Evolutionary conservation across 1,284 basidiomycete genomes (phyloP).

Genomic region (Leccinum griseonigrum): DNA sequence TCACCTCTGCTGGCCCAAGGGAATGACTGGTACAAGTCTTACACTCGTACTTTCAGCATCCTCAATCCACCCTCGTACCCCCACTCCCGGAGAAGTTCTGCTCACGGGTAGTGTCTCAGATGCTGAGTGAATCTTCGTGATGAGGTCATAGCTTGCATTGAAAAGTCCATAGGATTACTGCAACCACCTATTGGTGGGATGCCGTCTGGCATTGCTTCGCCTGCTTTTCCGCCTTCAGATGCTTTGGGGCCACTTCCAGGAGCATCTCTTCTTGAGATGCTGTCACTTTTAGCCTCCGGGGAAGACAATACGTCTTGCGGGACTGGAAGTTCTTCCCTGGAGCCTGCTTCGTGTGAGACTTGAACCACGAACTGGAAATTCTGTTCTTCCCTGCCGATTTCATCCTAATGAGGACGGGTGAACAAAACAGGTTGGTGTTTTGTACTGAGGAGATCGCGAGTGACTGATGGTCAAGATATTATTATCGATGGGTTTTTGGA

Average conservation of each 20-base stretch:
- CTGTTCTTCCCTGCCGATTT: constrained; percentile 89
- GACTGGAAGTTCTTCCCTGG: constrained; percentile 61
- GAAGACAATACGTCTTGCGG: constrained; percentile 63
- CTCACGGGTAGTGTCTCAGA: constrained; percentile 32
- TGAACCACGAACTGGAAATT: constrained; percentile 97
- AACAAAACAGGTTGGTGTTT: constrained; percentile 70
- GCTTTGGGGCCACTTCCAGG: constrained; percentile 40
- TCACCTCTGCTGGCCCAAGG: constrained; percentile 47
- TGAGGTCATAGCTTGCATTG: constrained; percentile 96
- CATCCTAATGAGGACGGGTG: constrained; percentile 85
- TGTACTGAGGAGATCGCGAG: not conserved
- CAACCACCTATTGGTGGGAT: constrained; percentile 74
- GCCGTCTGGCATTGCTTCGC: constrained; percentile 66
- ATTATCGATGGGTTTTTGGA: constrained; percentile 98
- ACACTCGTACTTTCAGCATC: constrained; percentile 49
- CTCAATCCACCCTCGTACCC: constrained; percentile 49
- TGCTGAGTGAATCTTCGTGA: constrained; percentile 87
- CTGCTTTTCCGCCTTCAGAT: constrained; percentile 55
- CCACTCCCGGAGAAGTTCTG: constrained; percentile 28
- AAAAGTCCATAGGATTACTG: constrained; percentile 94
- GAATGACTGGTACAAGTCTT: constrained; percentile 46
- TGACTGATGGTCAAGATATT: constrained; percentile 12
- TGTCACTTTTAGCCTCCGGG: constrained; percentile 76
- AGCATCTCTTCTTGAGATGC: constrained; percentile 79
- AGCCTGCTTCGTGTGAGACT: constrained; percentile 65